Conservation (phyloP, 176 grass and related monocot species). For the Metroxylon sagu region DNA sequence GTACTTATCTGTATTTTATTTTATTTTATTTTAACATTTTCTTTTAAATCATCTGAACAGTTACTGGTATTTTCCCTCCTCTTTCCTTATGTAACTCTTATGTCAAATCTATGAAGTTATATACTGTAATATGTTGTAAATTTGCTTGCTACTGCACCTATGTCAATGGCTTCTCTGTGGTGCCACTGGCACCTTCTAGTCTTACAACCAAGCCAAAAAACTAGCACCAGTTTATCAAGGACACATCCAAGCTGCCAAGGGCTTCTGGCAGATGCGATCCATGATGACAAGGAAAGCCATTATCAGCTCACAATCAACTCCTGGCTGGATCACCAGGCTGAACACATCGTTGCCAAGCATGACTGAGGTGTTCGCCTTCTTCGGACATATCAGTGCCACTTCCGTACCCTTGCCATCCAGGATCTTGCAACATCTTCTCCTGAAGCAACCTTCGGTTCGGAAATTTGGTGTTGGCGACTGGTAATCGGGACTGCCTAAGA, state of each 20-base stretch:
- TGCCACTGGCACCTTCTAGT: no score
- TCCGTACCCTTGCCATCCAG: constrained; percentile 32
- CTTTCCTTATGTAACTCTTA: no score
- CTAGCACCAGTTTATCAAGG: constrained; percentile 7
- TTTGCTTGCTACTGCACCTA: no score
- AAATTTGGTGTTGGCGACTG: constrained; percentile 18
- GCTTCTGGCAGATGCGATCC: constrained; percentile 63
- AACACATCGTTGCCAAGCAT: constrained; percentile 73
- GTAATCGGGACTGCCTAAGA: constrained; percentile 16
- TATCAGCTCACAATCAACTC: constrained; percentile 39
- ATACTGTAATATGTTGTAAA: no score
- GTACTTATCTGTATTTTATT: no score
- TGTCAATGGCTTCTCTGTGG: no score
- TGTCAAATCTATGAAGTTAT: no score
- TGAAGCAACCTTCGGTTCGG: constrained; percentile 44
- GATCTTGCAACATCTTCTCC: constrained; percentile 61
- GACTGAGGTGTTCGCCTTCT: constrained; percentile 27
- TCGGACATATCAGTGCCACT: constrained; percentile 41
- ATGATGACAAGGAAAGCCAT: constrained; percentile 81
- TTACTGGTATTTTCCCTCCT: no score
- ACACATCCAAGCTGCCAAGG: constrained; percentile 35
- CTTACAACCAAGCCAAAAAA: no score
- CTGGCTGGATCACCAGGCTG: constrained; percentile 56
- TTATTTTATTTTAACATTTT: no score
- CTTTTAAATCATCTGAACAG: no score